These are phyloP conservation scores for Globisporangium orthogonon DNA, from an alignment of 352 stramenopile genomes.

Conservation along the genomic window DNA sequence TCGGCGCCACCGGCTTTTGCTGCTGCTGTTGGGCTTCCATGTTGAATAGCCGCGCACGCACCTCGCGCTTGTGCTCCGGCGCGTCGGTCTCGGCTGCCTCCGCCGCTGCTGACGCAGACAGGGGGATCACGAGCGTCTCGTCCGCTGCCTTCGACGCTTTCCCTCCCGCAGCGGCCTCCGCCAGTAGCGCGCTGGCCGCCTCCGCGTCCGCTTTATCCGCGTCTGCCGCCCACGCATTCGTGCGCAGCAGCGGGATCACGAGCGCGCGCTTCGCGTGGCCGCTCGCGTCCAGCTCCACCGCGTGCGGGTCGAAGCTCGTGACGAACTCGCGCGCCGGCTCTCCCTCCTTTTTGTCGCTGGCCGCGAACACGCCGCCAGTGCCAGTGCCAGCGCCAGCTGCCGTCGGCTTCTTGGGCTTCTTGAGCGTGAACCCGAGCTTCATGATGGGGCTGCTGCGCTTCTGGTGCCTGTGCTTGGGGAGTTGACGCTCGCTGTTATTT, in stretches of 20 bases:
- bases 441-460: constrained; percentile 6
- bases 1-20: constrained; percentile 23
- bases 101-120: constrained; percentile 10
- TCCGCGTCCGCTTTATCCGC: constrained; percentile 21
- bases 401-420: constrained; percentile 52
- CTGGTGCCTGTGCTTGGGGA: not conserved
- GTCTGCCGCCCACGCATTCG: constrained; percentile 39
- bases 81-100: not conserved
- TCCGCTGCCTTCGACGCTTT: not conserved
- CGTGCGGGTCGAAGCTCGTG: constrained; percentile 58
- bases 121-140: constrained; percentile 50
- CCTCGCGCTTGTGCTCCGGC: constrained; percentile 1
- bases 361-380: constrained; percentile 17
- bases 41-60: constrained; percentile 37
- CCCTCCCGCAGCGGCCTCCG: constrained; percentile 14
- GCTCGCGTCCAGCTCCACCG: constrained; percentile 22
- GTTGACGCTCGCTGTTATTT: too few relatives aligned
- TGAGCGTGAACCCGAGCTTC: constrained; percentile 71
- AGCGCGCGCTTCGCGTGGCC: constrained; percentile 25
- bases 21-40: constrained; percentile 19
- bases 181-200: constrained; percentile 33
- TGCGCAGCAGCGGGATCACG: constrained; percentile 66
- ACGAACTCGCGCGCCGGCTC: constrained; percentile 53
- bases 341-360: constrained; percentile 4
- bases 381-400: not conserved